phyloP scores from a whole-genome alignment of 208 protist genomes.

The Leishmania tropica region DNA sequence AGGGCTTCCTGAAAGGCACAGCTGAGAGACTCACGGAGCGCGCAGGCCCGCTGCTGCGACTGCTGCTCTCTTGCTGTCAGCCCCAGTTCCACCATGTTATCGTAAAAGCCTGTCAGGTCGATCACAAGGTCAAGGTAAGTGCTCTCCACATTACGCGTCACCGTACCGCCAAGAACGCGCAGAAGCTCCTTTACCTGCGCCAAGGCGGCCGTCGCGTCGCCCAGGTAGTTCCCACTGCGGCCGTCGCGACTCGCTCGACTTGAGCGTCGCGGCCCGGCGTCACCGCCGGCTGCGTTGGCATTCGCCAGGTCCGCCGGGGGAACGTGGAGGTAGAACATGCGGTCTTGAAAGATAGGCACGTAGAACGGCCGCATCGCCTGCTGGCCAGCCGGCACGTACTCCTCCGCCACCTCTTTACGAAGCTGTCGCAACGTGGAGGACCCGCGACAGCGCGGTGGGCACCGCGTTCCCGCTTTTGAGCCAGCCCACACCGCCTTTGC shows the following conservation, averaged over 20 bases:
- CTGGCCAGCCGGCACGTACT: slow-evolving; percentile 41
- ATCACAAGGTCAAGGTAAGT: slow-evolving; percentile 53
- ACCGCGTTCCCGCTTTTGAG: not conserved
- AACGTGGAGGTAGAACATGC: slow-evolving; percentile 48
- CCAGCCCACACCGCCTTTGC: not conserved
- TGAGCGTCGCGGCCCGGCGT: not conserved
- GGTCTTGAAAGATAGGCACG: slow-evolving; percentile 55
- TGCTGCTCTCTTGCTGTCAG: slow-evolving; percentile 1
- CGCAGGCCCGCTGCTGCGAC: slow-evolving; percentile 8
- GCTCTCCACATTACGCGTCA: slow-evolving; percentile 47
- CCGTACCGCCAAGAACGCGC: slow-evolving; percentile 63
- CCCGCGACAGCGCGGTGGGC: not conserved
- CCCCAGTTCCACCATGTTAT: slow-evolving; percentile 17
- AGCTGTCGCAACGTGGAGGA: slow-evolving; percentile 17
- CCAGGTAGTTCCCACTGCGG: slow-evolving; percentile 7
- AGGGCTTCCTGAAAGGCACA: slow-evolving; percentile 44
- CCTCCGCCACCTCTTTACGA: slow-evolving; percentile 40
- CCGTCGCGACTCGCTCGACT: not conserved
- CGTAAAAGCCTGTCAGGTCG: slow-evolving; percentile 50
- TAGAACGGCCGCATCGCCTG: slow-evolving; percentile 57
- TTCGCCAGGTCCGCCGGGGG: slow-evolving; percentile 20
- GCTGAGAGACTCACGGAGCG: slow-evolving; percentile 36
- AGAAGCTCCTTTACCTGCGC: slow-evolving; percentile 60
- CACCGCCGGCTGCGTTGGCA: not conserved
- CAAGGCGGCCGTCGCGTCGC: slow-evolving; percentile 33